Evolutionary conservation across 805 yeast species (phyloP), one percentile per base, ranked within the genome.

Genomic region (Metschnikowia chrysomelidarum): DNA sequence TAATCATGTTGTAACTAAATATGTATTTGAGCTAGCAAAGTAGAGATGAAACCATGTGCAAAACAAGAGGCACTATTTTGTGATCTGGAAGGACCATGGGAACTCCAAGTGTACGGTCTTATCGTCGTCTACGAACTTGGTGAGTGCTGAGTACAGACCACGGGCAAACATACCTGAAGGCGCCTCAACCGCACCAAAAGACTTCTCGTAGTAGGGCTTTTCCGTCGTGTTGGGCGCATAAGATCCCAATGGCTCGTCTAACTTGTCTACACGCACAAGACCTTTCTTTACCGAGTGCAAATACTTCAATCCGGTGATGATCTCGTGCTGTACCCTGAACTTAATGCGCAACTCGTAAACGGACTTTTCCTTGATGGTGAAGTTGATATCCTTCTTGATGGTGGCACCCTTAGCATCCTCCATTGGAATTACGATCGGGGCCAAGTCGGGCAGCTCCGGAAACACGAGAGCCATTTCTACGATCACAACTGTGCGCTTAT

Each of bases 91-190:
- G 43, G 82, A 76, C 96, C 96, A 89, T 30, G 91, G 84, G 49
- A 87, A 68, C 22, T 76, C 69, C 57, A 86, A 69, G 59, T 87
- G 94, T 33, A 72, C 73, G 15, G 68, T 73, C 50, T 82, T 79
- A 59, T 89, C 96, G 60, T 88, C 96, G 53, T 89, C 96, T 28
- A 85, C 70, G 53, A 88, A 87, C 59, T 82, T 85, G 11, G 94
- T 80, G 22, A 75, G 70, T 5, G 95, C 95, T 27, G 80, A 75
- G 64, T 87, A 89, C 31, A 76, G 71, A 24, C 96, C 96, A 61
- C 97, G 77, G 3, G 93, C 95, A 45, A 89, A 61, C 59, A 89
- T 60, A 1, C 97, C 97, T 29, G 87, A 73, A 23, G 97, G 97
- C 5, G 96, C 96, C 59, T 87, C 95, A 41, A 84, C 88, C 33